Percentiles rank a stretch among this genome's conserved stretches.
Evolutionary conservation across 2,329 filamentous ascomycete genomes (phyloP).

Genomic region (Cladosporium velox): DNA sequence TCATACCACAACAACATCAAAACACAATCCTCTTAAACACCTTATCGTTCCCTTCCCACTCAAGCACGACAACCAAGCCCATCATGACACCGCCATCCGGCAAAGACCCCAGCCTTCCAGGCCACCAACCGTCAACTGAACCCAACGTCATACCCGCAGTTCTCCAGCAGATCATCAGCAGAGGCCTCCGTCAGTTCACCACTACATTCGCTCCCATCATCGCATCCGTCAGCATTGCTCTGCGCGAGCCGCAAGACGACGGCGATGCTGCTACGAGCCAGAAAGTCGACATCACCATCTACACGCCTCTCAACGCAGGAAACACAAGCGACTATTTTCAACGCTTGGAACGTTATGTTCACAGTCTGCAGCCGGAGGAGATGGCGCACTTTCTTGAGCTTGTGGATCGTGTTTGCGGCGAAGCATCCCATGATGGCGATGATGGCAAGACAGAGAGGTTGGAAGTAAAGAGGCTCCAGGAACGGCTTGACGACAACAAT

Average conservation of each 20-base stretch:
- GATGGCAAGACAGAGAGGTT: too few species aligned
- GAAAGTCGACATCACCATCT: background rate
- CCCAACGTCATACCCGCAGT: background rate
- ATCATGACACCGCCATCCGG: background rate
- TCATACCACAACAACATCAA: too few species aligned
- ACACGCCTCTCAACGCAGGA: background rate
- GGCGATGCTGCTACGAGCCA: background rate
- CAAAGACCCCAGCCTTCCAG: background rate
- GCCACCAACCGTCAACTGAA: too few species aligned
- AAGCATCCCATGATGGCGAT: background rate
- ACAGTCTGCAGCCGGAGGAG: background rate
- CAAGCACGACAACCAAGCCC: background rate
- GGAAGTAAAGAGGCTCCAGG: too few species aligned
- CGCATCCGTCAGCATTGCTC: background rate
- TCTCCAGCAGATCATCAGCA: background rate
- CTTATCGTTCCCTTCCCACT: background rate
- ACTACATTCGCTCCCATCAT: background rate
- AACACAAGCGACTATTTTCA: too few species aligned
- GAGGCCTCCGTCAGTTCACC: background rate
- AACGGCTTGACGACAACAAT: too few species aligned
- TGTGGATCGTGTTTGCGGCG: background rate
- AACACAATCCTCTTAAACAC: too few species aligned
- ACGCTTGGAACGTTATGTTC: too few species aligned
- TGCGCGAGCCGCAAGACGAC: background rate
- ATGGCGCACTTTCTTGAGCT: background rate